Evolutionary conservation across 2,329 filamentous ascomycete genomes (phyloP), one percentile per base, ranked within the genome.

Genomic region (Exophiala sp.): DNA sequence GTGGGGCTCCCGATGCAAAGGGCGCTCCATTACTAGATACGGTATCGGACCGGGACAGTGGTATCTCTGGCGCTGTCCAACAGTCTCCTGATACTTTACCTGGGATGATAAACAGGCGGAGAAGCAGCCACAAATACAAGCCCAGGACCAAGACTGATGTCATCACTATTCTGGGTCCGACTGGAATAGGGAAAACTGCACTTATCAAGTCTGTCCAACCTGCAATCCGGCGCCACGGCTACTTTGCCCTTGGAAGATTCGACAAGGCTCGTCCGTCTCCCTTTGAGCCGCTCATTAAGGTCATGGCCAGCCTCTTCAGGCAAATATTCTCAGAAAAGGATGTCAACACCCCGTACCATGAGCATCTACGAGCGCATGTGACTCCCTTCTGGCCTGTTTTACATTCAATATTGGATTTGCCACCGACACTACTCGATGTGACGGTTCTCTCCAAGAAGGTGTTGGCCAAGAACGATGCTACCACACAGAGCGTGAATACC

Each of bases 281-380:
- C 0, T 83, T 81, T 55, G 80, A 82, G 48, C 78, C 80, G 0
- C 73, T 82, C 30, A 68, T 82, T 14, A 75, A 74, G 53, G 69
- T 81, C n/a, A 72, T 83, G 67, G 77, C 76, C 5, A 80, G 77
- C 30, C 66, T 83, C 14, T 77, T 83, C 49, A 73, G 80, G 21
- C 80, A 83, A 55, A 81, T 83, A 5, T 83, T 83, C 59, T 81
- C 79, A 1, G 80, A 83, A 60, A 74, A 76, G 29, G 79, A 83
- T 63, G 76, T 83, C 13, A 73, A 69, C 8, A 80, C 79, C 1
- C 73, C 78, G 0, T 83, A 82, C 52, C 80, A 83, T 58, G 73
- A 79, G 51, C 76, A 72, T 53, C 67, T 83, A 10, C 70, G 80
- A 16, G 68, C 68, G 11, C 76, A 76, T 38, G 68, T 83, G 3